Evolutionary conservation across 169 alveolate species (phyloP).

Genomic region (Ichthyophthirius multifiliis): DNA sequence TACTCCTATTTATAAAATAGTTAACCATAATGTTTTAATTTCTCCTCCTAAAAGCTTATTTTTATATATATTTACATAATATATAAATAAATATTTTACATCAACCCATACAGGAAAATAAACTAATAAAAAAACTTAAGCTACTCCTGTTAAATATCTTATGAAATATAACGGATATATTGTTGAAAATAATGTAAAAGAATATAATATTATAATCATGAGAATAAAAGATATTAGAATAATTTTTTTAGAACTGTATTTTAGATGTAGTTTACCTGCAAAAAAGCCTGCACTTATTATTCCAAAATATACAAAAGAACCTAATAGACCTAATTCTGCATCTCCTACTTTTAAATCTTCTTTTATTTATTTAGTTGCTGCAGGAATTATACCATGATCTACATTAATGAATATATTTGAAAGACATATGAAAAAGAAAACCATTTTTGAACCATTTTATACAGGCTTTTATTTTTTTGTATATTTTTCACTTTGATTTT

Average conservation of each 20-base stretch:
- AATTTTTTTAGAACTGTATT: constrained; percentile 32
- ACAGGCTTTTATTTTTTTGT: too few species aligned
- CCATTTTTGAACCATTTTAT: background rate
- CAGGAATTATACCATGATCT: constrained; percentile 77
- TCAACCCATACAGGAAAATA: constrained; percentile 86
- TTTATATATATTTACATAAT: background rate
- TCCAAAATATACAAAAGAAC: constrained; percentile 65
- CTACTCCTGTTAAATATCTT: constrained; percentile 30
- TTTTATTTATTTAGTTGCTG: constrained; percentile 53
- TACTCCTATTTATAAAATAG: constrained; percentile 48
- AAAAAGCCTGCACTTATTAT: constrained; percentile 55
- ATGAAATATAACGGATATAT: background rate
- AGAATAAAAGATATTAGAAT: constrained; percentile 43
- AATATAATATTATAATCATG: constrained; percentile 13
- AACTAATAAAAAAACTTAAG: constrained; percentile 58
- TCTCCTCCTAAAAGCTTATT: constrained; percentile 40
- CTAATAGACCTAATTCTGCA: constrained; percentile 73
- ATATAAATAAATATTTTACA: background rate
- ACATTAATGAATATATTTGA: constrained; percentile 58
- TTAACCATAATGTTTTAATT: constrained; percentile 56
- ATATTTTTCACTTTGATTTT: too few species aligned
- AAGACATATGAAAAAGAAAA: background rate
- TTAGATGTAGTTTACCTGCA: constrained; percentile 52
- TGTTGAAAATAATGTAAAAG: constrained; percentile 27
- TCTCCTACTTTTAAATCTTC: constrained; percentile 56